Base-by-base conservation (phyloP, 208 protist species). In the Acanthamoeba culbertsoni region DNA sequence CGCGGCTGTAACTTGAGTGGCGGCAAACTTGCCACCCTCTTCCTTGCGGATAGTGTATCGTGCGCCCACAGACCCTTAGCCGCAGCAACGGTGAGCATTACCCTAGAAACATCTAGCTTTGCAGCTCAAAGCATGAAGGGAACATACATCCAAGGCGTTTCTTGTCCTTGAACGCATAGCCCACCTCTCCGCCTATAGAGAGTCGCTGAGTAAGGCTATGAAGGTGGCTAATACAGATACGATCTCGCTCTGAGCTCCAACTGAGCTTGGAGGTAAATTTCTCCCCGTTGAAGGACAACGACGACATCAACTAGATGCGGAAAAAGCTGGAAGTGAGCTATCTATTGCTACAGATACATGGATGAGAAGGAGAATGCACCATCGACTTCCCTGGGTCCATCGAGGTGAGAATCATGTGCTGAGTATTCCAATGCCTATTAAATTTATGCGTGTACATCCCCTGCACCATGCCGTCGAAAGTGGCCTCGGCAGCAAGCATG, bases 381-480 rank as follows among this genome's bases (percentile, higher is more conserved):
- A 86, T 86, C 42, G 77, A 86, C 40, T 59, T 57, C 31, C 51
- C 77, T 20, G 77, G 77, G 12, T 86, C 77, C 77, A 86, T 63
- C 37, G 77, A 62, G 1, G 77, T 63, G 77, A 86, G 77, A n/a
- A 62, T n/a, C 43, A 86, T 86, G 77, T 63, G 43, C 2, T n/a
- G 43, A 8, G 46, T 86, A 46, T 33, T 62, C 77, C 43, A 53
- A 46, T 62, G 3, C n/a, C 26, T 33, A 28, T 53, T 53, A 33
- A 86, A 86, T 40, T 46, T 40, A 8, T 63, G 51, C 77, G 59
- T 86, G 77, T 53, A 53, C 77, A 86, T 86, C 35, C 77, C 77
- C 31, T 86, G 77, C 77, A 86, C 77, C 77, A 86, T 86, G 43
- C 77, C 77, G 28, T 62, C 45, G 51, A 86, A 86, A 31, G 51